Conservation (phyloP, 108 stramenopile species). For the Skeletonema marinoi region DNA sequence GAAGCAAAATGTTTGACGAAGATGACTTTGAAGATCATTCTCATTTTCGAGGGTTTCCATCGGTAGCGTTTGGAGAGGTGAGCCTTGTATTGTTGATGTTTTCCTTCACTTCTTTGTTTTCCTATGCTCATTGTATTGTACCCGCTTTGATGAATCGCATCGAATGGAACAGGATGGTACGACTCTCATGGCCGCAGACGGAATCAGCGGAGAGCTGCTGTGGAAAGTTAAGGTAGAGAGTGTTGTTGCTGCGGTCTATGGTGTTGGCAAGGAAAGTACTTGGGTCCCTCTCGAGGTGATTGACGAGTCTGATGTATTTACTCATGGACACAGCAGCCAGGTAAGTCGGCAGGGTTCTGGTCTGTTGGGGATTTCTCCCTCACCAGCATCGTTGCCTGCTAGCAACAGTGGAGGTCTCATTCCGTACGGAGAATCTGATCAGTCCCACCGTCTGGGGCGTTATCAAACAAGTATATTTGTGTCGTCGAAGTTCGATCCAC, state of each 20-base stretch:
- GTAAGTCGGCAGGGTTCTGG: not conserved
- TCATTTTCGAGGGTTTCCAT: slow-evolving; percentile 48
- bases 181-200: slow-evolving; percentile 57
- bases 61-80: slow-evolving; percentile 66
- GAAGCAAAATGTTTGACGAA: slow-evolving; percentile 10
- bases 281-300: slow-evolving; percentile 68
- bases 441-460: slow-evolving; percentile 21
- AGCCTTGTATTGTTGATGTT: not conserved
- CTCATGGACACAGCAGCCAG: slow-evolving; percentile 12
- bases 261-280: slow-evolving; percentile 53
- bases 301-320: slow-evolving; percentile 40
- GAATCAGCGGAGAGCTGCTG: slow-evolving; percentile 41
- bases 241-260: slow-evolving; percentile 77
- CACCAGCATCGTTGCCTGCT: not conserved
- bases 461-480: slow-evolving; percentile 31
- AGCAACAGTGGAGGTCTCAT: slow-evolving; percentile 18
- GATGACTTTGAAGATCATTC: slow-evolving; percentile 26
- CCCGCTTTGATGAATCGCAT: not conserved
- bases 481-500: slow-evolving; percentile 16
- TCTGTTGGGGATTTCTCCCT: slow-evolving; percentile 6
- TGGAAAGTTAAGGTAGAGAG: slow-evolving; percentile 66
- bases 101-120: not conserved
- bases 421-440: slow-evolving; percentile 22
- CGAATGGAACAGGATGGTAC: slow-evolving; percentile 51
- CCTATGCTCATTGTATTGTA: not conserved